Conservation (phyloP, 1,284 basidiomycete genomes). For the Austropuccinia psidii region DNA sequence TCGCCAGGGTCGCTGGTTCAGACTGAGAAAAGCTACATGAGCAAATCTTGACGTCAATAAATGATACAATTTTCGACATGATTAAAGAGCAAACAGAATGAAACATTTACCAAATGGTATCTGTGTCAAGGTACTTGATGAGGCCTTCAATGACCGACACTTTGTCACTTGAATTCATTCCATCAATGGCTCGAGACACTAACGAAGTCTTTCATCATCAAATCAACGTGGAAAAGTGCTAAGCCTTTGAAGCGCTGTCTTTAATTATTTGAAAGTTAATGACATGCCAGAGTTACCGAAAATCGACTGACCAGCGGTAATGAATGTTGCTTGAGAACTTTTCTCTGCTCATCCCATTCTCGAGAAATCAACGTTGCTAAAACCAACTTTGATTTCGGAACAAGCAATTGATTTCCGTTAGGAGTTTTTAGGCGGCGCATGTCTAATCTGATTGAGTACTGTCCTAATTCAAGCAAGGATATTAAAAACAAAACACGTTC, state of each 20-base stretch:
- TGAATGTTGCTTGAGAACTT: conserved; percentile 11
- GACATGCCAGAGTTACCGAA: conserved; percentile 8
- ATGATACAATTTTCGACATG: conserved; percentile 29
- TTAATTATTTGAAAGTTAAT: background rate
- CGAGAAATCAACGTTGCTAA: conserved; percentile 21
- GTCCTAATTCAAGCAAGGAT: conserved; percentile 46
- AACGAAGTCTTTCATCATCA: conserved; percentile 65
- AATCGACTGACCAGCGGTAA: too few relatives aligned
- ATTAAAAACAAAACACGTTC: background rate
- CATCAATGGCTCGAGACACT: conserved; percentile 78
- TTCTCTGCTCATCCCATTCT: conserved; percentile 27
- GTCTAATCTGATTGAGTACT: conserved; percentile 69
- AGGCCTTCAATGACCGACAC: conserved; percentile 64
- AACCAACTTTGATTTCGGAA: conserved; percentile 22
- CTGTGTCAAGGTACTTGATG: conserved; percentile 83
- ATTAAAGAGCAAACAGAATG: background rate
- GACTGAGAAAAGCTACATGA: conserved; percentile 72
- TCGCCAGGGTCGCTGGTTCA: conserved; percentile 64
- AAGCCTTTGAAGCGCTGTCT: background rate
- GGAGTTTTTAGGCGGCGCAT: conserved; percentile 54
- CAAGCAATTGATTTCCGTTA: conserved; percentile 12
- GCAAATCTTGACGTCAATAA: too few relatives aligned
- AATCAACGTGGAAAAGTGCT: background rate
- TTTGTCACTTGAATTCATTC: conserved; percentile 58
- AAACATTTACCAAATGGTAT: conserved; percentile 73